These are phyloP conservation scores for Penicillium lividum DNA, from an alignment of 495 filamentous ascomycete species.

Conservation along the genomic window DNA sequence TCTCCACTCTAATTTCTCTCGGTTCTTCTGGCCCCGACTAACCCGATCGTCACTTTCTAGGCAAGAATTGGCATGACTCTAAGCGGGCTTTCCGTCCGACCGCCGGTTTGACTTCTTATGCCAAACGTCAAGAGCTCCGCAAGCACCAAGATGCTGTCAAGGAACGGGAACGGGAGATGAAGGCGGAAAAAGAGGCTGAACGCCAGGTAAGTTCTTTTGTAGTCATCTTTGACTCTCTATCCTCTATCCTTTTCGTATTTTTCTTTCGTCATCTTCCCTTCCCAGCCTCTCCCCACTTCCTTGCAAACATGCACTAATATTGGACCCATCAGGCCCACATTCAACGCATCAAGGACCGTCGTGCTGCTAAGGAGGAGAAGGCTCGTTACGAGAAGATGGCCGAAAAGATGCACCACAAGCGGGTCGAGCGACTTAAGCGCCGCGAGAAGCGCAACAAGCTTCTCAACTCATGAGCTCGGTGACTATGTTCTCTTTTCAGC, in stretches of 20 bases:
- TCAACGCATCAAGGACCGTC: constrained; percentile 76
- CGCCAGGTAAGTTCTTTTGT: constrained; percentile 62
- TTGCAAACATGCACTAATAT: constrained; percentile 3
- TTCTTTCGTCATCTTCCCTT: background rate
- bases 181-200: constrained; percentile 88
- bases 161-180: constrained; percentile 90
- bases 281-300: constrained; percentile 4
- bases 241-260: background rate
- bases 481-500: background rate
- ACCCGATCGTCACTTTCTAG: constrained; percentile 47
- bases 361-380: constrained; percentile 87
- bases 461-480: constrained; percentile 62
- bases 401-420: constrained; percentile 95
- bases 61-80: constrained; percentile 88
- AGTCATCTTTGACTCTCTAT: background rate
- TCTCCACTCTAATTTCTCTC: constrained; percentile 11
- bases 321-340: constrained; percentile 60
- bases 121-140: constrained; percentile 66
- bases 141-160: constrained; percentile 71
- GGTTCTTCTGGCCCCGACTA: constrained; percentile 20
- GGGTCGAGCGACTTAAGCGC: constrained; percentile 88
- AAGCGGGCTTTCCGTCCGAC: constrained; percentile 86
- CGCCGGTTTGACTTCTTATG: constrained; percentile 73
- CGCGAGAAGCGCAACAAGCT: constrained; percentile 98
- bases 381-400: constrained; percentile 92